Evolutionary conservation across 148 eudicot species (phyloP), one percentile per base, ranked within the genome.

Genomic region (Amaranthus palmeri): DNA sequence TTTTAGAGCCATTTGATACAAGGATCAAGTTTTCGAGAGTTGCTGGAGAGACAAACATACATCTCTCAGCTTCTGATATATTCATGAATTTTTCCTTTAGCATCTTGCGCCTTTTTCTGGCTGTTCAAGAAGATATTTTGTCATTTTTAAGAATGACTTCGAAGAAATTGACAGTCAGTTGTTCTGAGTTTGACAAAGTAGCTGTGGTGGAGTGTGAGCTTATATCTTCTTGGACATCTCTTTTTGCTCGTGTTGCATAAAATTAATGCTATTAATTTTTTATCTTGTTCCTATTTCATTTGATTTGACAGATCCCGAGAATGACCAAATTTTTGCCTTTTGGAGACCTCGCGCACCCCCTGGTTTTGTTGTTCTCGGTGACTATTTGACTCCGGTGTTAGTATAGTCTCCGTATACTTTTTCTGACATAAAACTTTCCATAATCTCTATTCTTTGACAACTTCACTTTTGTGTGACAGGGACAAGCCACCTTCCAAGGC

Each of bases 341-440:
- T 95, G 99, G 99, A 89, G 99, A 83, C 90, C 99, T 73, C 97
- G 83, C 69, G 97, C 96, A 46, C 97, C 97, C 51, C 96, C 97
- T 80, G 97, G 99, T 66, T 95, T 88, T 88, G 99, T 86, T 78
- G 87, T 88, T 67, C 93, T 95, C 65, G 99, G 97, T 25, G 99
- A 95, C 87, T 95, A 95, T 78, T 66, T 95, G 74, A 95, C 97
- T 65, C 96, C 99, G 68, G 53, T 82, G 99, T 92, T 48, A 83
- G 96, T 87, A 40, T 6, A 62, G 43, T 61, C 61, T 73, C 59
- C 54, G 50, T 10, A 13, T 43, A 14, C 4, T 18, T 72, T 42
- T 8, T 11, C 8, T 62, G 74, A 65, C 69, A 7, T n/a, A 6
- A 12, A 25, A 44, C 57, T 43, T 68, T 69, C 41, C n/a, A 51